Percentiles rank a stretch among this genome's conserved stretches.
Conservation (phyloP, 2,329 filamentous ascomycete species). For the Sporothrix euskadiensis region DNA sequence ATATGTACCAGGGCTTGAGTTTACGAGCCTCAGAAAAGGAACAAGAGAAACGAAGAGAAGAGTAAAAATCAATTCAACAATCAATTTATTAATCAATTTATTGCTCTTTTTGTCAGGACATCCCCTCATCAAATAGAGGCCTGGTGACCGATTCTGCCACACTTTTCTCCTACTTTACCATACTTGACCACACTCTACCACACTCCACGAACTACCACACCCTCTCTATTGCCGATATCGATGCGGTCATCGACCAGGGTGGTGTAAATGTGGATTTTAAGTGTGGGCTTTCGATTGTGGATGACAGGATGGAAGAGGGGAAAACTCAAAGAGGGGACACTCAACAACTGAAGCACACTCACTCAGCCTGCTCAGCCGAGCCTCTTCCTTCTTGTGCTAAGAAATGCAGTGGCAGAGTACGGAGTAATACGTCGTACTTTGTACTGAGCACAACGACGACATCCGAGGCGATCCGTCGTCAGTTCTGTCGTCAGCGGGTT, state of each 20-base stretch:
- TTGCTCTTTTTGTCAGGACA: background rate
- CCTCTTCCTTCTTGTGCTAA: background rate
- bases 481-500: background rate
- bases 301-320: background rate
- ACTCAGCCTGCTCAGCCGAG: background rate
- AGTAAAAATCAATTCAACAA: background rate
- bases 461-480: conserved; percentile 4
- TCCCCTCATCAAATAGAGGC: background rate
- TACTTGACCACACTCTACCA: background rate
- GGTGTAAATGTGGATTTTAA: background rate
- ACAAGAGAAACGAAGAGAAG: background rate
- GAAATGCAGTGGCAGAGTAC: background rate
- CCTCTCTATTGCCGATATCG: background rate
- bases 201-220: background rate
- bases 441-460: background rate
- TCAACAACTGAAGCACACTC: background rate
- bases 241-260: conserved; percentile 5
- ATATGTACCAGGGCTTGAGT: background rate
- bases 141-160: conserved; percentile 8
- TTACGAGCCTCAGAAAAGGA: background rate
- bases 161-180: background rate
- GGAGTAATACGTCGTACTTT: background rate
- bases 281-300: background rate
- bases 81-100: background rate
- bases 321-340: background rate